Evolutionary conservation across 2,329 filamentous ascomycete genomes (phyloP).

Genomic region (Pseudocercospora eumusae): DNA sequence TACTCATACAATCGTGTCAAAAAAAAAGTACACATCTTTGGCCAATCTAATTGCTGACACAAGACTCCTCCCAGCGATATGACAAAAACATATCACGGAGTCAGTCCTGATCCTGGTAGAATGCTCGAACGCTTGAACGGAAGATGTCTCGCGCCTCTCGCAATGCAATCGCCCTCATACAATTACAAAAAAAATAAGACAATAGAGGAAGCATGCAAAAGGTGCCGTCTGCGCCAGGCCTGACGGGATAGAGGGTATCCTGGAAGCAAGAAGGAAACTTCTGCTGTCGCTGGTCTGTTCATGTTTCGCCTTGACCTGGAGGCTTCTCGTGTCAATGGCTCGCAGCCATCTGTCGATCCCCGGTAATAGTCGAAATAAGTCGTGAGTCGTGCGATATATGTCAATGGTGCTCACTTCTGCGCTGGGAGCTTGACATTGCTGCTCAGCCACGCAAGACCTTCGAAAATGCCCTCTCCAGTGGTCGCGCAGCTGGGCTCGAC

Average conservation of each 20-base stretch:
- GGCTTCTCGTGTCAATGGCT: conserved; percentile 2
- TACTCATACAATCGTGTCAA: background rate
- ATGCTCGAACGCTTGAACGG: conserved; percentile 11
- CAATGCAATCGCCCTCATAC: conserved; percentile 3
- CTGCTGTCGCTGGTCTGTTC: conserved; percentile 11
- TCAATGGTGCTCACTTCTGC: conserved; percentile 28
- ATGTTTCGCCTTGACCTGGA: conserved; percentile 8
- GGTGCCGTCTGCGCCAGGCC: conserved; percentile 9
- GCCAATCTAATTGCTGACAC: conserved; percentile 1
- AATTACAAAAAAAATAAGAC: conserved; percentile 9
- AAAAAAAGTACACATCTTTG: background rate
- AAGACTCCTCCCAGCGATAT: background rate
- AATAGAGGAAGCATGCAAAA: conserved; percentile 8
- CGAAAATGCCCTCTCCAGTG: conserved; percentile 56
- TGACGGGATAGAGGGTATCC: conserved; percentile 8
- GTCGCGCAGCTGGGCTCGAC: conserved; percentile 57
- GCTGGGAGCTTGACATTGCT: conserved; percentile 50
- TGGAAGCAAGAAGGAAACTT: conserved; percentile 10
- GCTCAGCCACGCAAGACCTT: conserved; percentile 55
- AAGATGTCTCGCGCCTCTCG: conserved; percentile 7
- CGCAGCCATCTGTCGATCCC: background rate
- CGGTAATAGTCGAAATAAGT: background rate
- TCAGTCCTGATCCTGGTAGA: conserved; percentile 1
- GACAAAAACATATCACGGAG: background rate
- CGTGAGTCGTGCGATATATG: conserved; percentile 1